phyloP scores from a whole-genome alignment of 805 yeast species.

The Lachancea nothofagi region DNA sequence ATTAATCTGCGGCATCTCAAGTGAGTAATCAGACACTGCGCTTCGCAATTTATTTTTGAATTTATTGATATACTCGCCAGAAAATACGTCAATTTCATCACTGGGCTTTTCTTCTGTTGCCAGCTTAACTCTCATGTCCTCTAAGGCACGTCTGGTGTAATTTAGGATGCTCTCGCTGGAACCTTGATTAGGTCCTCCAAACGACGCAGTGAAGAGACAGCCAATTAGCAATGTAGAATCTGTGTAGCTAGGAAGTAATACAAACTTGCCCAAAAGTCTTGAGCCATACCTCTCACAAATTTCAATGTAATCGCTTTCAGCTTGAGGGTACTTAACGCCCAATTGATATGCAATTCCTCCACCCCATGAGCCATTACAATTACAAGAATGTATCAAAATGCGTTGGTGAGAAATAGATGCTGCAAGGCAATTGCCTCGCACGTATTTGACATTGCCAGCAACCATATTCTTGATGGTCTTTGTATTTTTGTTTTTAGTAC shows the following conservation, averaged over 20 bases:
- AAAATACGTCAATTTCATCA: constrained; percentile 61
- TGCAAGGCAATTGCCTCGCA: constrained; percentile 7
- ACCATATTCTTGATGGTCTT: background rate
- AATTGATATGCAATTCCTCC: constrained; percentile 73
- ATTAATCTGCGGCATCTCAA: constrained; percentile 73
- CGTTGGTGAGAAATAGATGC: constrained; percentile 27
- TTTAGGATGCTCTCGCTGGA: constrained; percentile 42
- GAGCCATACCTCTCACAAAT: constrained; percentile 22
- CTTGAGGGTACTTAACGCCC: constrained; percentile 47
- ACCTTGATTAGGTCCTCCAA: constrained; percentile 42
- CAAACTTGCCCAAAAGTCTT: constrained; percentile 43
- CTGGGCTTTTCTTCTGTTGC: constrained; percentile 18
- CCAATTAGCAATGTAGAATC: constrained; percentile 37
- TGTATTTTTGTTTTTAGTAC: background rate
- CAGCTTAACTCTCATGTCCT: constrained; percentile 41
- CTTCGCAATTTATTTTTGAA: constrained; percentile 46
- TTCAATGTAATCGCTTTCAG: constrained; percentile 44
- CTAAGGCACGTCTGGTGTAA: constrained; percentile 47
- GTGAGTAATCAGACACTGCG: constrained; percentile 12
- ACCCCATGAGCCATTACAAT: constrained; percentile 76
- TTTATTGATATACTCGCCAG: constrained; percentile 46
- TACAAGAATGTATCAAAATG: constrained; percentile 72
- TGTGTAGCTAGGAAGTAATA: constrained; percentile 23
- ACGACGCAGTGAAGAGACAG: constrained; percentile 67
- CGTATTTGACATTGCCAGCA: constrained; percentile 1